Evolutionary conservation across 2,329 filamentous ascomycete species (phyloP).

Genomic region (Neopestalotiopsis sp.): DNA sequence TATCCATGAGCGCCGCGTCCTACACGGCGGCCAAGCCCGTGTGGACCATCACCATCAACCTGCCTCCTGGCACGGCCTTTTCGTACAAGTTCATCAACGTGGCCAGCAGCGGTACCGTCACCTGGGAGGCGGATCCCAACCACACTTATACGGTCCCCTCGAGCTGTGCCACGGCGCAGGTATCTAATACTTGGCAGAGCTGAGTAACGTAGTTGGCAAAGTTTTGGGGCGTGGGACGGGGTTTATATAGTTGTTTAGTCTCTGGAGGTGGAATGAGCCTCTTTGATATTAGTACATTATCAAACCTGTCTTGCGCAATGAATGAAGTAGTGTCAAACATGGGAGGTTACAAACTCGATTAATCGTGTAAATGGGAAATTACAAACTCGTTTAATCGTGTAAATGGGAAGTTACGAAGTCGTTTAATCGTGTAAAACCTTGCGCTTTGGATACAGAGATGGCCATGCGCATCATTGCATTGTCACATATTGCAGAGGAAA

Average conservation of each 20-base stretch:
- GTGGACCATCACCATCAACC: conserved; percentile 53
- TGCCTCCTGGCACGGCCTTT: conserved; percentile 52
- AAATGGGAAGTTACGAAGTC: too few relatives aligned
- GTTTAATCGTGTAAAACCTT: too few relatives aligned
- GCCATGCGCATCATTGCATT: too few relatives aligned
- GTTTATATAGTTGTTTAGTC: not conserved
- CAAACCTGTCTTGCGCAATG: too few relatives aligned
- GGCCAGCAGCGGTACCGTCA: conserved; percentile 48
- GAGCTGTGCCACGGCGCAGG: conserved; percentile 24
- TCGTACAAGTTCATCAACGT: conserved; percentile 63
- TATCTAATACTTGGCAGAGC: conserved; percentile 30
- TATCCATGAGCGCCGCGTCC: conserved; percentile 51
- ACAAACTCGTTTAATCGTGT: too few relatives aligned
- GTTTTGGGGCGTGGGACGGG: too few relatives aligned
- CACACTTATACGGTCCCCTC: conserved; percentile 35
- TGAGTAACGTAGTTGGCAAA: not conserved
- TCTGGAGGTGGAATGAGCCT: not conserved
- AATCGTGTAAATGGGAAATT: too few relatives aligned
- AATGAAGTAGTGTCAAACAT: too few relatives aligned
- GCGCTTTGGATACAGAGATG: too few relatives aligned
- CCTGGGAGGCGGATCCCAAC: conserved; percentile 59
- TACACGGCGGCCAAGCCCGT: conserved; percentile 56
- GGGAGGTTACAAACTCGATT: too few relatives aligned
- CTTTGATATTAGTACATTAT: too few relatives aligned
- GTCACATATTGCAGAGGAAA: too few relatives aligned